These are phyloP conservation scores for Inonotus hispidus DNA, from an alignment of 1,284 basidiomycete genomes.

Conservation along the genomic window DNA sequence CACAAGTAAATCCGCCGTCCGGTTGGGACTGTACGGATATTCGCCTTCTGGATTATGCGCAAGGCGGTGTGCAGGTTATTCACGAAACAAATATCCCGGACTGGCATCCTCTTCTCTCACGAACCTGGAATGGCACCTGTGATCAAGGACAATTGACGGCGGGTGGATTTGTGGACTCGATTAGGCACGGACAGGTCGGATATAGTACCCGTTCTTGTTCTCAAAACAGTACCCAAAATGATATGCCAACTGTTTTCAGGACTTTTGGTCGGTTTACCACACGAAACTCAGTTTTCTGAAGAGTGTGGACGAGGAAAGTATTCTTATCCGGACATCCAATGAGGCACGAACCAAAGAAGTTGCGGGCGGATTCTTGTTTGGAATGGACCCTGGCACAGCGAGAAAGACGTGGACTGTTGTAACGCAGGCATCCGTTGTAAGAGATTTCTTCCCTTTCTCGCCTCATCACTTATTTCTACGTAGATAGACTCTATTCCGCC, in stretches of 20 bases:
- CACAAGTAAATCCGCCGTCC: conserved; percentile 34
- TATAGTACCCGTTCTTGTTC: background rate
- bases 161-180: conserved; percentile 42
- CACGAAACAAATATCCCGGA: conserved; percentile 36
- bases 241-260: conserved; percentile 27
- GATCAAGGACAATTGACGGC: conserved; percentile 48
- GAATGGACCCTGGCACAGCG: conserved; percentile 40
- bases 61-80: conserved; percentile 32
- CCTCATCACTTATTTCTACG: background rate
- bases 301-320: conserved; percentile 30
- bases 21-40: conserved; percentile 40
- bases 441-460: conserved; percentile 3
- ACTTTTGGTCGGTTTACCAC: conserved; percentile 48
- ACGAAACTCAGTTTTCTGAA: conserved; percentile 37
- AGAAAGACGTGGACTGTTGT: conserved; percentile 36
- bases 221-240: no score
- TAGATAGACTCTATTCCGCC: conserved; percentile 50
- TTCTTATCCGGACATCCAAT: conserved; percentile 27
- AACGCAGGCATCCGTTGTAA: conserved; percentile 36
- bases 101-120: conserved; percentile 42
- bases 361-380: conserved; percentile 42
- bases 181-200: conserved; percentile 42
- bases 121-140: conserved; percentile 52
- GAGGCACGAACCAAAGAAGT: conserved; percentile 31
- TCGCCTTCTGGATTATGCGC: conserved; percentile 33